Conservation (phyloP, 768 basidiomycete genomes). For the Boletus rubescentipes region DNA sequence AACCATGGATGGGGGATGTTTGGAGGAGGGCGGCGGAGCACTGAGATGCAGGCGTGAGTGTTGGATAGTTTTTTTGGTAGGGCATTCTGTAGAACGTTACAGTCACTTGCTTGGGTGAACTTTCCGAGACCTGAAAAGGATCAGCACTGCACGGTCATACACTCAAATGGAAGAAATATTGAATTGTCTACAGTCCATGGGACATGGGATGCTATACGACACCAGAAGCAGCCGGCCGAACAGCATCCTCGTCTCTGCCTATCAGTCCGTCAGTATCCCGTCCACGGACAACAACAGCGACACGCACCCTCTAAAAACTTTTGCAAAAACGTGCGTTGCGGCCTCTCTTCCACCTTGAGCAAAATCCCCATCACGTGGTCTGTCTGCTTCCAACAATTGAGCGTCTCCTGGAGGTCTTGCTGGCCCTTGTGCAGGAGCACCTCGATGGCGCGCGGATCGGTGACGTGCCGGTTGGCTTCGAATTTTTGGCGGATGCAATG, state of each 20-base stretch:
- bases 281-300: conserved; percentile 12
- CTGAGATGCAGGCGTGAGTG: no score
- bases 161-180: neutral
- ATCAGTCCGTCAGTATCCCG: neutral
- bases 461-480: conserved; percentile 80
- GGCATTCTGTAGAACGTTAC: no score
- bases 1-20: neutral
- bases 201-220: conserved; percentile 23
- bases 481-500: conserved; percentile 83
- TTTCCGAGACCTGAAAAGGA: neutral
- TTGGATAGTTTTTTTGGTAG: no score
- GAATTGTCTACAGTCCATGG: conserved; percentile 2
- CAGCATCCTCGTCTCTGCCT: conserved; percentile 77
- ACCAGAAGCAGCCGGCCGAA: conserved; percentile 64
- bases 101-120: no score
- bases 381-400: conserved; percentile 92
- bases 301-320: conserved; percentile 76
- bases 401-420: conserved; percentile 90
- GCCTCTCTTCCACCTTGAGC: conserved; percentile 47
- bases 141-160: neutral
- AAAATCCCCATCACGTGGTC: conserved; percentile 78
- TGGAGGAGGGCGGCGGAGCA: neutral
- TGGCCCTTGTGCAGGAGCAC: conserved; percentile 79
- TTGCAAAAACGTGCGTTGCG: conserved; percentile 66
- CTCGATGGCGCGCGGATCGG: conserved; percentile 82